Conservation (phyloP, 2,329 filamentous ascomycete genomes). For the Verticillium dahliae region DNA sequence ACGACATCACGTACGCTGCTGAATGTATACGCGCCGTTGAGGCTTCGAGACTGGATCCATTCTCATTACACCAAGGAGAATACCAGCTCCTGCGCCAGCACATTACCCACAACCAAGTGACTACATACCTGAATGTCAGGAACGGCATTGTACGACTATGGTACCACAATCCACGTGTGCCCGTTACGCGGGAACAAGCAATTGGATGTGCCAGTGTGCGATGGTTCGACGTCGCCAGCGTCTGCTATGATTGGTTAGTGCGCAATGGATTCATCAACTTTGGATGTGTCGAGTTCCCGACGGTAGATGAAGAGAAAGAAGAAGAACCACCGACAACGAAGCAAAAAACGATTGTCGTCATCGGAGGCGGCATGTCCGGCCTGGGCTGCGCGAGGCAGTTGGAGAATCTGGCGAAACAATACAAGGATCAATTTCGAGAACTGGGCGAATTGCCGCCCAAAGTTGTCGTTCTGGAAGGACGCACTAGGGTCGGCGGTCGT, state of each 20-base stretch:
- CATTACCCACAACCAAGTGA: constrained; percentile 83
- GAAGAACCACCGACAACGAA: constrained; percentile 20
- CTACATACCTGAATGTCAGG: constrained; percentile 90
- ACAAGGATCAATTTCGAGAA: constrained; percentile 60
- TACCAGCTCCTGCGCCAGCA: constrained; percentile 74
- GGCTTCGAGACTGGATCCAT: constrained; percentile 82
- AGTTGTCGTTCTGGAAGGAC: constrained; percentile 79
- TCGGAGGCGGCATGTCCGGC: constrained; percentile 92
- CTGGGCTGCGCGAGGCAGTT: constrained; percentile 88
- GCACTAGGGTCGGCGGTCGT: constrained; percentile 80
- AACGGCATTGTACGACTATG: constrained; percentile 90
- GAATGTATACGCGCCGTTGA: constrained; percentile 89
- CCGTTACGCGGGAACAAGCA: constrained; percentile 77
- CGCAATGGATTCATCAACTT: constrained; percentile 95
- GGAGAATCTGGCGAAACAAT: constrained; percentile 77
- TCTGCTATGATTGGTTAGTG: constrained; percentile 89
- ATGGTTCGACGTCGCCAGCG: constrained; percentile 82
- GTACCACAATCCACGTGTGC: constrained; percentile 77
- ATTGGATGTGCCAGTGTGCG: constrained; percentile 75
- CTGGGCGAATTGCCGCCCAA: constrained; percentile 62
- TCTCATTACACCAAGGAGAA: constrained; percentile 78
- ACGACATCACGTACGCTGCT: constrained; percentile 73
- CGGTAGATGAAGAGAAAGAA: constrained; percentile 9
- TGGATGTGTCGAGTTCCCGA: constrained; percentile 74
- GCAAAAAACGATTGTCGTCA: constrained; percentile 72